Percentiles rank a stretch among this genome's conserved stretches.
phyloP scores from a whole-genome alignment of 495 filamentous ascomycete species.

The Letharia columbiana region DNA sequence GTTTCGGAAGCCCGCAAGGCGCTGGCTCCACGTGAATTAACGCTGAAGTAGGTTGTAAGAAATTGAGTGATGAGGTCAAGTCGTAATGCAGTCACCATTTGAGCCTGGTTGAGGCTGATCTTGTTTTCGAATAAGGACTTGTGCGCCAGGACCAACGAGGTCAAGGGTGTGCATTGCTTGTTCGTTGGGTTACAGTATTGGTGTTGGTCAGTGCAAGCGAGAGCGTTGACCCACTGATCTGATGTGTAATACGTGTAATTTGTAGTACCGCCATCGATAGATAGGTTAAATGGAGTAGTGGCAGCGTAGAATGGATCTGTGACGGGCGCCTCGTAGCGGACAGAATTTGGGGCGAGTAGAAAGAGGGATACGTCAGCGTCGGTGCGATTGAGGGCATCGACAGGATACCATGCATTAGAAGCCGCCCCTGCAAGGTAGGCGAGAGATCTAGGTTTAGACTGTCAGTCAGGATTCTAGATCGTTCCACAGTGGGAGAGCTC shows the following conservation, averaged over 20 bases:
- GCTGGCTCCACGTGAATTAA: slow-evolving; percentile 28
- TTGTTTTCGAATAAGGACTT: slow-evolving; percentile 32
- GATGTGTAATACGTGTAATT: slow-evolving; percentile 19
- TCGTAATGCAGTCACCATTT: slow-evolving; percentile 38
- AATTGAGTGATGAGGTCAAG: slow-evolving; percentile 29
- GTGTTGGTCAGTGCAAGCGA: slow-evolving; percentile 30
- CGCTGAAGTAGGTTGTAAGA: slow-evolving; percentile 30
- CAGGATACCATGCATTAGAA: slow-evolving; percentile 14
- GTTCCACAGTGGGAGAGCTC: neutral
- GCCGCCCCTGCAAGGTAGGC: neutral
- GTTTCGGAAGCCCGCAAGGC: slow-evolving; percentile 26
- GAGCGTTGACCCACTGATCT: slow-evolving; percentile 15
- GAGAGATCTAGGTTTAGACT: neutral
- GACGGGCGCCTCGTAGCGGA: slow-evolving; percentile 25
- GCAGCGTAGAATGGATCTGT: slow-evolving; percentile 27
- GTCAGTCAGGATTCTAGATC: neutral
- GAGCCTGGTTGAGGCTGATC: slow-evolving; percentile 40
- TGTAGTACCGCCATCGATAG: neutral
- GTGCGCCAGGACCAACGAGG: neutral
- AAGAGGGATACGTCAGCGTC: slow-evolving; percentile 32
- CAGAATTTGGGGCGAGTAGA: slow-evolving; percentile 27
- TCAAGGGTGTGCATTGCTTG: slow-evolving; percentile 19
- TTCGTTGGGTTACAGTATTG: slow-evolving; percentile 28
- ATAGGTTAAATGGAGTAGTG: neutral
- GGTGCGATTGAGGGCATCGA: slow-evolving; percentile 27